Conservation (phyloP, 257 asterid genomes). For the Fraxinus quadrangulata region DNA sequence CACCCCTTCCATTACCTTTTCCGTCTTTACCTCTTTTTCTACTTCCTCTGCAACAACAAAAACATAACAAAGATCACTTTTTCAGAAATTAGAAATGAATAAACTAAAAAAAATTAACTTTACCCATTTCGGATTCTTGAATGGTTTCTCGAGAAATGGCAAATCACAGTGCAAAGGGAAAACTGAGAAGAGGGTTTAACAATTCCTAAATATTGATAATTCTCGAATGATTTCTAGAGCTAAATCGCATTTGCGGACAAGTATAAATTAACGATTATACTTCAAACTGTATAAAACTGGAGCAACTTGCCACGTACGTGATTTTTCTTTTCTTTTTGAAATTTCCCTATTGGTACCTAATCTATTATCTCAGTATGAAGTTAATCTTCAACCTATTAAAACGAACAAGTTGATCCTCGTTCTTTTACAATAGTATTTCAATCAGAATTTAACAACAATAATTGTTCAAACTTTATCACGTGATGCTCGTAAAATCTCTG, state of each 20-base stretch:
- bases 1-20: constrained; percentile 72
- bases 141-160: not conserved
- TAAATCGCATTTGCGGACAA: not conserved
- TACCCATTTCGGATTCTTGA: not conserved
- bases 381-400: not conserved
- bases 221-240: not conserved
- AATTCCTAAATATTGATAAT: not conserved
- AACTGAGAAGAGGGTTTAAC: not conserved
- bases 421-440: too few species aligned
- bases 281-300: not conserved
- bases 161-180: not conserved
- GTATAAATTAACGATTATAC: not conserved
- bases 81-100: not conserved
- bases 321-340: constrained; percentile 10
- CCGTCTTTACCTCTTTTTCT: constrained; percentile 23
- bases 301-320: not conserved
- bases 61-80: not conserved
- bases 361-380: not conserved
- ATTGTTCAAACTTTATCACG: too few species aligned
- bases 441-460: too few species aligned
- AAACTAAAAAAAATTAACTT: not conserved
- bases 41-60: constrained; percentile 31
- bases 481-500: too few species aligned
- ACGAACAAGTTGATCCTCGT: not conserved
- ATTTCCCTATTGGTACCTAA: not conserved